Percentiles rank a stretch among this genome's conserved stretches.
These are phyloP conservation scores for Psophocarpus tetragonolobus DNA, from an alignment of 306 rosid species.

Conservation along the genomic window DNA sequence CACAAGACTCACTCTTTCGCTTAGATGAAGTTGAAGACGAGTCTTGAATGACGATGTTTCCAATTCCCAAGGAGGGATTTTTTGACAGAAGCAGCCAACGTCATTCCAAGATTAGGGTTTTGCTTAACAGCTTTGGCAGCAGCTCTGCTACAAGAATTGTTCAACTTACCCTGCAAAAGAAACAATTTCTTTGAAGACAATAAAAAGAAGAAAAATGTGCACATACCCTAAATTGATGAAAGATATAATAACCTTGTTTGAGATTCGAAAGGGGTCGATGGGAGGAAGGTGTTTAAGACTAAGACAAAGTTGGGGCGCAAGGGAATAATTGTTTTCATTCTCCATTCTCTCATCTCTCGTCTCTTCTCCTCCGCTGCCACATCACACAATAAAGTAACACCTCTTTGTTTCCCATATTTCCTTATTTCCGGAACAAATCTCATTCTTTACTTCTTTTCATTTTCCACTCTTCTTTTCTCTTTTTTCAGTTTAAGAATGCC, in stretches of 20 bases:
- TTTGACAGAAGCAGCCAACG: background rate
- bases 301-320: background rate
- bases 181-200: background rate
- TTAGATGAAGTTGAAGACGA: constrained; percentile 8
- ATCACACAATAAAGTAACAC: no score
- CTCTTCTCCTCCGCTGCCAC: no score
- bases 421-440: no score
- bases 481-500: no score
- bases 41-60: background rate
- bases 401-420: no score
- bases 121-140: constrained; percentile 23
- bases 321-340: background rate
- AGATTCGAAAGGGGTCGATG: constrained; percentile 28
- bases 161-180: constrained; percentile 32
- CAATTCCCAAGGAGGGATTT: background rate
- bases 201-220: background rate
- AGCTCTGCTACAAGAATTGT: constrained; percentile 8
- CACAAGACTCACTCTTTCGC: background rate
- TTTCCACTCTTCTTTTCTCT: no score
- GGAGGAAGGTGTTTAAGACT: constrained; percentile 43
- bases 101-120: constrained; percentile 1
- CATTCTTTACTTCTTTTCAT: no score
- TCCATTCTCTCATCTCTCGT: no score
- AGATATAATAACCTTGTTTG: constrained; percentile 14
- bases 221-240: background rate